Evolutionary conservation across 352 stramenopile species (phyloP), one percentile per base, ranked within the genome.

Genomic region (Lagenidium giganteum): DNA sequence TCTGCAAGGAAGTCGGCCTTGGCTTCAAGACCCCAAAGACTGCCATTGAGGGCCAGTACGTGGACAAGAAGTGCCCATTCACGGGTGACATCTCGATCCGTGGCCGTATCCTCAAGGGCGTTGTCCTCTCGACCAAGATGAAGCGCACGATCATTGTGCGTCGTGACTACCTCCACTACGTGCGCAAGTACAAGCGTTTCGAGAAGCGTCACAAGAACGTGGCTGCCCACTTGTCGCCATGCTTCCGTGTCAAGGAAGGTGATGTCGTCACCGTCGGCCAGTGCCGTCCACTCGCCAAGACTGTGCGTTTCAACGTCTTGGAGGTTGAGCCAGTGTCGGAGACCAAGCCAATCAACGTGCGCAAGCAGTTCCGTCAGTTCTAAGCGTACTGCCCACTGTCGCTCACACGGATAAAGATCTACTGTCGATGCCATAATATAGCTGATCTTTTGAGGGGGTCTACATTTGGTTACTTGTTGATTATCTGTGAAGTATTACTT

Each of bases 51-150:
- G 95, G 94, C 61, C 96, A 83, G 64, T 99, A 98, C 75, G 89
- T 99, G 31, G 96, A 99, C 91, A 99, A 99, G 86, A 99, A 99
- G 88, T 99, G 96, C 82, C 97, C 97, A 47, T 99, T 99, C 87
- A 99, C 96, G 29, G 95, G 95, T 70, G 96, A 99, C 77, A 96
- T 99, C 41, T 98, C 95, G 65, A 99, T 99, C 77, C 95, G 95
- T 77, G 96, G 96, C 71, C 90, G 95, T 81, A 98, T 95, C 58
- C 78, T 98, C 41, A 98, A 98, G 86, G 97, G 96, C 55, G 83
- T 99, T 42, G 95, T 99, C 33, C 95, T 99, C 53, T 99, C 96
- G 61, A 98, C 84, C 71, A 99, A 99, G 91, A 99, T 99, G 97
- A 98, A 98, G 74, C 91, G 96, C 76, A 99, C 97, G 39, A 96